Evolutionary conservation across 2,329 filamentous ascomycete genomes (phyloP), one percentile per base, ranked within the genome.

Genomic region (Verticillium nonalfalfae): DNA sequence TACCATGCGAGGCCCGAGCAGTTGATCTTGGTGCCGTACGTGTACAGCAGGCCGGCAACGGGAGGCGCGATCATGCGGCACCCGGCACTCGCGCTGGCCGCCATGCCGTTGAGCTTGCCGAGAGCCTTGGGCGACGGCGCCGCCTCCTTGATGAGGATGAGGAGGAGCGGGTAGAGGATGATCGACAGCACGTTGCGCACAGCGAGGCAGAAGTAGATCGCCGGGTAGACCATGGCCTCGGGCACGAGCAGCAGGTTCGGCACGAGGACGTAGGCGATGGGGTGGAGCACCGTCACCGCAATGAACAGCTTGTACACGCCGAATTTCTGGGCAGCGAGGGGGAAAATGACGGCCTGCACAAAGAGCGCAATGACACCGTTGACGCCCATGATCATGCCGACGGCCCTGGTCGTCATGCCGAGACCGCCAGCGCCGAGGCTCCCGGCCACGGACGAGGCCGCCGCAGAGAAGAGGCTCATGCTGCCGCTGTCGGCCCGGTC

Each of bases 61-160:
- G 87, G 87, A 6, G 87, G 87, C 0, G 87, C 86, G 11, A 89
- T 75, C 73, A 90, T 91, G 61, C 88, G 80, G 67, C 85, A 90
- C 7, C 84, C 85, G 7, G 86, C 86, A 33, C 85, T 85, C 2
- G 85, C 86, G 61, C 85, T 87, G 58, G 87, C 86, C 26, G 86
- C 85, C 54, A 89, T 72, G 4, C 87, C 87, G 63, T 90, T 90
- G 67, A 90, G 83, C 67, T 81, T 86, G 59, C 87, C 87, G 45
- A 89, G 75, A 7, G 85, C 80, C 52, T 76, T 76, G 7, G 78
- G 74, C 36, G 77, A 80, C 1, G 85, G 85, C 0, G 85, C 87
- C 1, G 85, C 84, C 68, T 89, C 84, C 73, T 89, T 89, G 77
- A 90, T 83, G 36, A 89, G 76, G 66, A 90, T 89, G 55, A 90